A percentile compares a stretch with the other conserved stretches of the same genome.
Conservation (phyloP, 768 basidiomycete species). For the Suillus americanus region DNA sequence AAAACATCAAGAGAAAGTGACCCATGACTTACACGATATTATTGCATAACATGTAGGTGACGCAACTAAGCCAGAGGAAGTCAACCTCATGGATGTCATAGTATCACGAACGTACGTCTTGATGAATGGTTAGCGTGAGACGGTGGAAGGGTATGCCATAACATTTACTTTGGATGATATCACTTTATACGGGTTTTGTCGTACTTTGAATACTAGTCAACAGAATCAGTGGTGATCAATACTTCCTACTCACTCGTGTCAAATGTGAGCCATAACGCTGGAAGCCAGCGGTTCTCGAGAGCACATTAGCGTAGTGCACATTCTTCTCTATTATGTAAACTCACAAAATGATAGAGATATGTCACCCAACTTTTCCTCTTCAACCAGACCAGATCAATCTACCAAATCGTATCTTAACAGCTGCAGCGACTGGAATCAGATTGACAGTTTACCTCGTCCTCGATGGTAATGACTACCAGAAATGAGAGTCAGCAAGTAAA, state of each 20-base stretch:
- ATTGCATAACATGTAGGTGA: conserved; percentile 7
- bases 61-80: conserved; percentile 4
- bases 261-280: conserved; percentile 6
- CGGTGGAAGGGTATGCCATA: not conserved
- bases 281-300: conserved; percentile 12
- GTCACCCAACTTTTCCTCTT: conserved; percentile 12
- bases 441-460: conserved; percentile 9
- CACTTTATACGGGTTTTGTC: not conserved
- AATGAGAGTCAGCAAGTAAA: not conserved
- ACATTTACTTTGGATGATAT: conserved; percentile 5
- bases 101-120: not conserved
- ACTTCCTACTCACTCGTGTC: conserved; percentile 7
- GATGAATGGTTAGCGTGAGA: not conserved
- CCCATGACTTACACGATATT: conserved; percentile 7
- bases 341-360: conserved; percentile 13
- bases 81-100: not conserved
- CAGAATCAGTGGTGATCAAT: not conserved
- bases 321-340: not conserved
- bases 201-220: conserved; percentile 1
- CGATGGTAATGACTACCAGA: conserved; percentile 6
- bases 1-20: not conserved
- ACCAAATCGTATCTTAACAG: not conserved
- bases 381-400: conserved; percentile 14
- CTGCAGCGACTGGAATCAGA: not conserved
- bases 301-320: not conserved